These are phyloP conservation scores for Fusarium devonianum DNA, from an alignment of 2,329 filamentous ascomycete genomes.

Conservation along the genomic window DNA sequence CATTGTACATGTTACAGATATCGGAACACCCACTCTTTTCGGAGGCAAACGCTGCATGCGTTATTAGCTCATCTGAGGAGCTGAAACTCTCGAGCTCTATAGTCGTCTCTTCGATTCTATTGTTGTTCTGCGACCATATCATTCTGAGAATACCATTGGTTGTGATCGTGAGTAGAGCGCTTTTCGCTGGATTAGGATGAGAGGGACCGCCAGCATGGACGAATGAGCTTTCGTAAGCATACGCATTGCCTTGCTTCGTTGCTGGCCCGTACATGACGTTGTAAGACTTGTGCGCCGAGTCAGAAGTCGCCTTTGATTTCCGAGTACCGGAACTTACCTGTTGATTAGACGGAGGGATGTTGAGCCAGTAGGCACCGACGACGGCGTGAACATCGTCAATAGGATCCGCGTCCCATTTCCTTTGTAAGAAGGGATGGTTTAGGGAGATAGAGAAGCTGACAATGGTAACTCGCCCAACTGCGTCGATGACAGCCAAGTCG, in stretches of 20 bases:
- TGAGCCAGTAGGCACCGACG: conserved; percentile 87
- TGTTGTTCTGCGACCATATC: conserved; percentile 78
- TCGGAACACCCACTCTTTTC: conserved; percentile 68
- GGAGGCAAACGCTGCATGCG: conserved; percentile 77
- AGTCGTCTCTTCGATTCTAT: conserved; percentile 73
- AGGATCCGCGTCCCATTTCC: conserved; percentile 70
- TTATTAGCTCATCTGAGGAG: conserved; percentile 77
- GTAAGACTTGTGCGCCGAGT: conserved; percentile 43
- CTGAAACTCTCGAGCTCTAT: conserved; percentile 78
- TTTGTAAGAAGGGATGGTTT: conserved; percentile 71
- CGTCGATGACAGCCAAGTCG: conserved; percentile 85
- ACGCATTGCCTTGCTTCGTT: conserved; percentile 66
- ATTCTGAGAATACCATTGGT: conserved; percentile 76
- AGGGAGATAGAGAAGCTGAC: conserved; percentile 74
- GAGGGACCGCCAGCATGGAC: conserved; percentile 73
- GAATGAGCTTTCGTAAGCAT: conserved; percentile 73
- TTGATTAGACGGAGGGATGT: conserved; percentile 58
- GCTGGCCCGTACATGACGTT: conserved; percentile 66
- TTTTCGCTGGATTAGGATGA: conserved; percentile 74
- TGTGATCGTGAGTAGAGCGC: conserved; percentile 79
- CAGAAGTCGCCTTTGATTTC: neutral
- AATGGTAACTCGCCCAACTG: conserved; percentile 78
- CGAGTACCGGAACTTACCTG: conserved; percentile 41
- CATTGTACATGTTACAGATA: neutral
- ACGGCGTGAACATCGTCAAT: conserved; percentile 78